Percentiles rank a stretch among this genome's conserved stretches.
Evolutionary conservation across 2,329 filamentous ascomycete genomes (phyloP).

Genomic region (Sarocladium brachiariae): DNA sequence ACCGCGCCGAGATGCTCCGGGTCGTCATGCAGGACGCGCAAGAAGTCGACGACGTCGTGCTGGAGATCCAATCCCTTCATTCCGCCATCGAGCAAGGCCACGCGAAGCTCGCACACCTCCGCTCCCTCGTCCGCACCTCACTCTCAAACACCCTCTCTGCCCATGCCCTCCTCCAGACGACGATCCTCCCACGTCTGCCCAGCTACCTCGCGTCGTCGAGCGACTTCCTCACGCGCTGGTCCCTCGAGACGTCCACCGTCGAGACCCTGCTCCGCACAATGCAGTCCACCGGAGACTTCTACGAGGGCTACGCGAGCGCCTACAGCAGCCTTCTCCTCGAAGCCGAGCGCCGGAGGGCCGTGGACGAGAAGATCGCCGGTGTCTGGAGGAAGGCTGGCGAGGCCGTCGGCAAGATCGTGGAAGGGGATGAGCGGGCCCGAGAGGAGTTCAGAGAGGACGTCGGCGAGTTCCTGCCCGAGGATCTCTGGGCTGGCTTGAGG

Average conservation of each 20-base stretch:
- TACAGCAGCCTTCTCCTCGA: conserved; percentile 84
- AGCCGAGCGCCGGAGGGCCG: conserved; percentile 64
- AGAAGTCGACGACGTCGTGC: conserved; percentile 59
- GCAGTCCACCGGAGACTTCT: conserved; percentile 70
- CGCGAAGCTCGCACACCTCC: conserved; percentile 55
- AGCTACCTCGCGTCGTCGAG: conserved; percentile 57
- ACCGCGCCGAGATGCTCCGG: conserved; percentile 74
- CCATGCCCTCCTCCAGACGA: conserved; percentile 58
- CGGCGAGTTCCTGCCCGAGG: conserved; percentile 78
- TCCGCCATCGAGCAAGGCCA: conserved; percentile 70
- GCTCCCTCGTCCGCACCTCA: conserved; percentile 40
- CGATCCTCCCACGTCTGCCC: conserved; percentile 59
- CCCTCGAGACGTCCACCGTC: conserved; percentile 65
- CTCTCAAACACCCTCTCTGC: conserved; percentile 55
- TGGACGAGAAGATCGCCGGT: conserved; percentile 66
- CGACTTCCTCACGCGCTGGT: conserved; percentile 63
- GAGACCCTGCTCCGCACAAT: conserved; percentile 66
- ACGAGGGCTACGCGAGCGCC: conserved; percentile 76
- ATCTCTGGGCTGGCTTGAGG: conserved; percentile 76
- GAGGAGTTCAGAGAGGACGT: conserved; percentile 75
- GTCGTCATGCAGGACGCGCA: conserved; percentile 68
- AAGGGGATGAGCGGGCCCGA: conserved; percentile 64
- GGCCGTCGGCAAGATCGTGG: conserved; percentile 67
- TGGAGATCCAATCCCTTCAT: conserved; percentile 67
- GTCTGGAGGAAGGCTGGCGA: conserved; percentile 73